A percentile compares a stretch with the other conserved stretches of the same genome.
These are phyloP conservation scores for Haberlea rhodopensis DNA, from an alignment of 257 asterid species.

Conservation along the genomic window DNA sequence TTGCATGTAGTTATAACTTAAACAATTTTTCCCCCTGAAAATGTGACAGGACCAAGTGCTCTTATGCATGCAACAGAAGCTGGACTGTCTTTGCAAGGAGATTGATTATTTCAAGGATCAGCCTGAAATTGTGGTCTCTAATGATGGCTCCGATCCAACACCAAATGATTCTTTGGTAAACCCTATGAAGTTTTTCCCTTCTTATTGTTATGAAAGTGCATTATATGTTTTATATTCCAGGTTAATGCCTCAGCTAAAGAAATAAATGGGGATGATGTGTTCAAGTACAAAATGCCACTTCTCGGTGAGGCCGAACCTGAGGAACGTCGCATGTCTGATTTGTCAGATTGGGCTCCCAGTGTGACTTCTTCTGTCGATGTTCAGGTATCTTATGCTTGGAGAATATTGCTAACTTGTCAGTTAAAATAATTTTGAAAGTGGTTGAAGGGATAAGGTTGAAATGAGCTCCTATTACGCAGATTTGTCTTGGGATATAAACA, in stretches of 20 bases:
- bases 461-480: not conserved
- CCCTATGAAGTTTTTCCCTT: not conserved
- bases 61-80: slow-evolving; percentile 73
- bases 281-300: slow-evolving; percentile 32
- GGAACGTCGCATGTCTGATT: slow-evolving; percentile 89
- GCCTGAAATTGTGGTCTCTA: slow-evolving; percentile 34
- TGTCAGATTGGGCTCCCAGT: slow-evolving; percentile 90
- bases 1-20: too few relatives aligned
- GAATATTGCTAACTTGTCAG: not conserved
- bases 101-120: slow-evolving; percentile 65
- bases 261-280: slow-evolving; percentile 41
- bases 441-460: not conserved
- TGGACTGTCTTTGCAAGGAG: slow-evolving; percentile 76
- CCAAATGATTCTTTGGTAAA: slow-evolving; percentile 40
- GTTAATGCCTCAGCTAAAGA: slow-evolving; percentile 31
- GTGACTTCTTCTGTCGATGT: slow-evolving; percentile 66
- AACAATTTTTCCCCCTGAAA: slow-evolving; percentile 2
- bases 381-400: slow-evolving; percentile 44
- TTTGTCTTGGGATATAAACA: not conserved
- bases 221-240: slow-evolving; percentile 25
- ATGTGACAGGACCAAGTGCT: slow-evolving; percentile 76
- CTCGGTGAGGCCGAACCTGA: slow-evolving; percentile 52
- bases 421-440: not conserved
- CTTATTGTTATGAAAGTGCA: not conserved
- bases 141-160: slow-evolving; percentile 20